These are phyloP conservation scores for Chloranthus sessilifolius DNA, from an alignment of 164 flowering plant genomes.

Conservation along the genomic window DNA sequence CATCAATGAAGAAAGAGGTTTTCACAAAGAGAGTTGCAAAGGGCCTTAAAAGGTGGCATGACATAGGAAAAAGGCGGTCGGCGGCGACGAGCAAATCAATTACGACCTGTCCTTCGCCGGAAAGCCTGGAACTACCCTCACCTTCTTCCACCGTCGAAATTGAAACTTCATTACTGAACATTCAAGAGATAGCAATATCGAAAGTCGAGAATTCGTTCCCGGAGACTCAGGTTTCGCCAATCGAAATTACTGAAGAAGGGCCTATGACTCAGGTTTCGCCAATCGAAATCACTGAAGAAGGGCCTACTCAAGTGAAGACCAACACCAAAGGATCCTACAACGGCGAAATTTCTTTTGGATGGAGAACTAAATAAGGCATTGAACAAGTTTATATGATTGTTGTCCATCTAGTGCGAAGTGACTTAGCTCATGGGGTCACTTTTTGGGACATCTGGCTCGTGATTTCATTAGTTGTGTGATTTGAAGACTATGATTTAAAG, in stretches of 20 bases:
- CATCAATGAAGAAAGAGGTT: conserved; percentile 42
- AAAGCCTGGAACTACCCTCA: conserved; percentile 3
- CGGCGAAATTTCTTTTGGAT: conserved; percentile 38
- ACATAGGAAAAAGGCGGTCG: conserved; percentile 16
- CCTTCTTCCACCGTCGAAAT: conserved; percentile 4
- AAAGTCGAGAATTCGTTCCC: neutral
- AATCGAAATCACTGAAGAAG: conserved; percentile 13
- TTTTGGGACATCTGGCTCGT: no score
- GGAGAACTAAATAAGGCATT: no score
- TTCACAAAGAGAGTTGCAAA: conserved; percentile 41
- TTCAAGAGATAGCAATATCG: neutral
- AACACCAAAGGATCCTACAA: conserved; percentile 22
- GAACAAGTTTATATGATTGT: no score
- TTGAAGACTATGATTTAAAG: no score
- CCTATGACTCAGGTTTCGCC: neutral
- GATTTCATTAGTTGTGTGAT: no score
- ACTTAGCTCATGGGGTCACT: no score
- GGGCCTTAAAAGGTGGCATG: conserved; percentile 55
- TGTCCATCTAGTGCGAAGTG: no score
- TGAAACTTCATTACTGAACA: conserved; percentile 6
- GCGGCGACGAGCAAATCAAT: conserved; percentile 12
- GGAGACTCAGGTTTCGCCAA: neutral
- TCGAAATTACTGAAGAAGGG: conserved; percentile 13
- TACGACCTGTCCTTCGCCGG: conserved; percentile 1
- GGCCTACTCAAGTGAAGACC: conserved; percentile 2